Evolutionary conservation across 1,284 basidiomycete species (phyloP).

Genomic region (Trichosporon sp.): DNA sequence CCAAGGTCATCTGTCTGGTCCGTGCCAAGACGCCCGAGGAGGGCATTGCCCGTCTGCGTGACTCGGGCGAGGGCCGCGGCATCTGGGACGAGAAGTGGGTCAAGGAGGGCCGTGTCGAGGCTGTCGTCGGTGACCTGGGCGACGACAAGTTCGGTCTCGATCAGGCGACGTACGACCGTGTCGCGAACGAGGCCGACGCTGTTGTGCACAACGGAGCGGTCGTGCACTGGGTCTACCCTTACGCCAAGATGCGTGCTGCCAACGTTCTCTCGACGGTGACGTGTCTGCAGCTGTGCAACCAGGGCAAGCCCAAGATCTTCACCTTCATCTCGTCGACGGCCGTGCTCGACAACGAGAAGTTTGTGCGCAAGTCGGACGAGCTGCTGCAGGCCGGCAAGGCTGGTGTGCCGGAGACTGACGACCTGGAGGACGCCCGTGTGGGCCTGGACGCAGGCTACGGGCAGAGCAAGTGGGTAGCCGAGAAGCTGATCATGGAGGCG

Average conservation of each 20-base stretch:
- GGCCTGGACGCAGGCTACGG: conserved; percentile 89
- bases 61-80: conserved; percentile 74
- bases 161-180: conserved; percentile 59
- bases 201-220: conserved; percentile 94
- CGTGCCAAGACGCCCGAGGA: conserved; percentile 63
- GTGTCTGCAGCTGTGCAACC: conserved; percentile 68
- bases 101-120: conserved; percentile 62
- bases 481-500: conserved; percentile 88
- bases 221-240: conserved; percentile 99
- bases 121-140: conserved; percentile 82
- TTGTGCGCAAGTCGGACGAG: conserved; percentile 78
- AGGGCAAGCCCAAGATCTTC: conserved; percentile 70
- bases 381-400: conserved; percentile 52
- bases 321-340: conserved; percentile 94
- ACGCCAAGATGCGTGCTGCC: conserved; percentile 82
- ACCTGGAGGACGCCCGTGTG: conserved; percentile 76
- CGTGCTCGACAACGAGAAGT: conserved; percentile 84
- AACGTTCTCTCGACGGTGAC: conserved; percentile 89
- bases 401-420: conserved; percentile 82
- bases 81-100: conserved; percentile 93
- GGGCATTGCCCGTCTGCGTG: conserved; percentile 66
- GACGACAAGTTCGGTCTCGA: conserved; percentile 70
- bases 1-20: conserved; percentile 87
- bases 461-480: conserved; percentile 97
- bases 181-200: conserved; percentile 72